Evolutionary conservation across 305 asterid species (phyloP).

Genomic region (Plantago rigida): DNA sequence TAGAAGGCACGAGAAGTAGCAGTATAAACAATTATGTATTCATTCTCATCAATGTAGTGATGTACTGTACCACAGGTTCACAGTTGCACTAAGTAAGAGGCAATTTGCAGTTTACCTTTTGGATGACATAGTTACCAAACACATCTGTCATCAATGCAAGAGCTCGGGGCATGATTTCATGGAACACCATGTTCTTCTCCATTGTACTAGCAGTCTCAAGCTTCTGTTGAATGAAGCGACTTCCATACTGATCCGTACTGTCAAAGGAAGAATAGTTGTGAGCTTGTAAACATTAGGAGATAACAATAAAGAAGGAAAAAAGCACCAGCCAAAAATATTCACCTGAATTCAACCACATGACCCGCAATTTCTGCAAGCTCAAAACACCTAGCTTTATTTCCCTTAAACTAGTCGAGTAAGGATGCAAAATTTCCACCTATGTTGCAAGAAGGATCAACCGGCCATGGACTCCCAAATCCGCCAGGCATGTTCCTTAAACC

Average conservation of each 20-base stretch:
- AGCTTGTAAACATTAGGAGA: conserved; percentile 1
- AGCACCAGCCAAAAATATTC: conserved; percentile 8
- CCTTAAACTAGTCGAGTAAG: conserved; percentile 59
- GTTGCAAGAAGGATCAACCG: conserved; percentile 34
- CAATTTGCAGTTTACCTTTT: conserved; percentile 41
- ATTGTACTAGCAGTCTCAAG: conserved; percentile 57
- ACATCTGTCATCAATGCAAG: conserved; percentile 71
- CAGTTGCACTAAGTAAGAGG: background rate
- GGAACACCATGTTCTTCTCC: conserved; percentile 66
- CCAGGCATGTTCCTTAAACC: conserved; percentile 41
- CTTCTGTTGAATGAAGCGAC: conserved; percentile 73
- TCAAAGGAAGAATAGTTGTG: conserved; percentile 8
- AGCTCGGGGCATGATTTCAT: conserved; percentile 63
- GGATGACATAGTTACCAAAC: conserved; percentile 75
- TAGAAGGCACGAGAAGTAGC: conserved; percentile 4
- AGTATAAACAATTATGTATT: conserved; percentile 1
- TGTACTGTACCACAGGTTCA: background rate
- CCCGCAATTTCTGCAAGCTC: conserved; percentile 68
- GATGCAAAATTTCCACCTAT: conserved; percentile 44
- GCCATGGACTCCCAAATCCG: conserved; percentile 47
- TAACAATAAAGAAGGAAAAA: background rate
- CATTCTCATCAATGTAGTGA: background rate
- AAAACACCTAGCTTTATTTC: conserved; percentile 53
- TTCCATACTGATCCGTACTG: conserved; percentile 73
- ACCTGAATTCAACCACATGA: conserved; percentile 73